Conservation (phyloP, 306 rosid species). For the Rosa chinensis region DNA sequence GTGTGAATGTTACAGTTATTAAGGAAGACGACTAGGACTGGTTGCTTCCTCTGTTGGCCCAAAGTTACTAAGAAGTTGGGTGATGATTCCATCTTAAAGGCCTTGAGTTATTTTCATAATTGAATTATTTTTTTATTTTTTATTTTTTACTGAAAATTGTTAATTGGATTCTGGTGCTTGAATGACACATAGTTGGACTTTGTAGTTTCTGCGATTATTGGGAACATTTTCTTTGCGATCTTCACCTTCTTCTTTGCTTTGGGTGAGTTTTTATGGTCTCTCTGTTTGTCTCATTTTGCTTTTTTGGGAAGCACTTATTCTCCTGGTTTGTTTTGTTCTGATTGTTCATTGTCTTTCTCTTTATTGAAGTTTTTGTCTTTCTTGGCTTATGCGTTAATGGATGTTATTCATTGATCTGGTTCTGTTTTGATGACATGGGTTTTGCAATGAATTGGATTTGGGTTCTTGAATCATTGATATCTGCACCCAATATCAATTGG, state of each 20-base stretch:
- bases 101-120: too few species aligned
- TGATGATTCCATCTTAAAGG: too few species aligned
- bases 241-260: slow-evolving; percentile 93
- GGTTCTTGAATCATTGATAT: neutral
- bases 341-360: neutral
- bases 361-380: slow-evolving; percentile 5
- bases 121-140: too few species aligned
- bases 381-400: neutral
- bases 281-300: neutral
- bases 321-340: neutral
- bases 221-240: slow-evolving; percentile 92
- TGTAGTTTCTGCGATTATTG: slow-evolving; percentile 72
- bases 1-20: too few species aligned
- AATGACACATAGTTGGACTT: slow-evolving; percentile 18
- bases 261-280: slow-evolving; percentile 44
- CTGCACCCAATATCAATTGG: slow-evolving; percentile 1
- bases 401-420: neutral
- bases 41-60: too few species aligned
- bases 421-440: neutral
- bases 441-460: slow-evolving; percentile 10
- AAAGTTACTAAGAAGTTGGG: too few species aligned
- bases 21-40: too few species aligned
- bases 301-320: neutral
- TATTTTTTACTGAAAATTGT: too few species aligned
- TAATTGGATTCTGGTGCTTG: neutral